These are phyloP conservation scores for Pyricularia sp. DNA, from an alignment of 2,329 filamentous ascomycete genomes.

Conservation along the genomic window DNA sequence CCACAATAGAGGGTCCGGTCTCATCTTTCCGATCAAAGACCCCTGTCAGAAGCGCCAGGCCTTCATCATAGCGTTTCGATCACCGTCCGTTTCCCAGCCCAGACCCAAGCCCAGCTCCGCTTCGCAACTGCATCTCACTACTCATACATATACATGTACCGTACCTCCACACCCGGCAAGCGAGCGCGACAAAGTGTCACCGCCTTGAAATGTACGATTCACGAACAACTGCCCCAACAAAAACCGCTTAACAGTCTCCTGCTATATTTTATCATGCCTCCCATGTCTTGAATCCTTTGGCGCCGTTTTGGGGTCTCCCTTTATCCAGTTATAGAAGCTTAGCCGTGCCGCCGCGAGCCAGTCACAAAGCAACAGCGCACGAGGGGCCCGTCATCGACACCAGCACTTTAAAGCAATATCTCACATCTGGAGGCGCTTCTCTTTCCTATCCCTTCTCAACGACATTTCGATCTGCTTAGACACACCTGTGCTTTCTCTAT, in stretches of 20 bases:
- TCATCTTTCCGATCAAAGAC: not conserved
- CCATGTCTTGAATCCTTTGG: not conserved
- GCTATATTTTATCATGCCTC: not conserved
- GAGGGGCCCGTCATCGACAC: not conserved
- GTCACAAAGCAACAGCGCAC: not conserved
- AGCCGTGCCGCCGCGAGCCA: not conserved
- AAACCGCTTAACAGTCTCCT: not conserved
- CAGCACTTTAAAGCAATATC: conserved; percentile 1
- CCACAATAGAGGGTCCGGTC: not conserved
- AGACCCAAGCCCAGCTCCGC: not conserved
- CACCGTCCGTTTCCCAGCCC: not conserved
- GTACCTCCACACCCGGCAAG: not conserved
- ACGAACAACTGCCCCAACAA: not conserved
- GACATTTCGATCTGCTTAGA: not conserved
- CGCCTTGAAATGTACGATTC: not conserved
- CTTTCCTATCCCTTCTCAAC: conserved; percentile 15
- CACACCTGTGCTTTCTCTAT: not conserved
- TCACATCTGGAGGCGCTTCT: not conserved
- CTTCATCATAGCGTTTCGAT: not conserved
- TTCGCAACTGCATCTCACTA: not conserved
- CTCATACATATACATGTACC: not conserved
- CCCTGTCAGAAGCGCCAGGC: not conserved
- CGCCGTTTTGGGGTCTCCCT: not conserved
- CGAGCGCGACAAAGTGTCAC: not conserved
- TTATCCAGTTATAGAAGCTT: not conserved